phyloP scores from a whole-genome alignment of 140 eudicot genomes.

The Ambrosia hybrid region DNA sequence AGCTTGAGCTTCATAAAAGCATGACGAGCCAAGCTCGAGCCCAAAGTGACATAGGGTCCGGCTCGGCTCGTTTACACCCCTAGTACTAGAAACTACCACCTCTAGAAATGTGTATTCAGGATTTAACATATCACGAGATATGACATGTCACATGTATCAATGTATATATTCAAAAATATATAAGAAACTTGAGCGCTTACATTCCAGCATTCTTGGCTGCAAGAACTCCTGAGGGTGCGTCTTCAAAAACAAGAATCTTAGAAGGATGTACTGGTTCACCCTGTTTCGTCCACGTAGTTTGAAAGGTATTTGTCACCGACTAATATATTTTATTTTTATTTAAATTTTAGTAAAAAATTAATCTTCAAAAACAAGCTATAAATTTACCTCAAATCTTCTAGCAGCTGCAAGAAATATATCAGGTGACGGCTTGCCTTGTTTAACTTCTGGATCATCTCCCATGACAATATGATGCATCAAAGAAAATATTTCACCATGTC shows the following conservation, averaged over 20 bases:
- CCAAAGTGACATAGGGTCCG: too few relatives aligned
- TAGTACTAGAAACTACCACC: too few relatives aligned
- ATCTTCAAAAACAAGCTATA: too few relatives aligned
- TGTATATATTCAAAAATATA: background rate
- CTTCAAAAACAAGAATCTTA: conserved; percentile 85
- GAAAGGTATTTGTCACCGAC: background rate
- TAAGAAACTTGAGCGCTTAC: conserved; percentile 45
- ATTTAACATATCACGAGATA: background rate
- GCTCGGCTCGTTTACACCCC: too few relatives aligned
- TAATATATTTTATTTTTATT: background rate
- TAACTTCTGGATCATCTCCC: conserved; percentile 99
- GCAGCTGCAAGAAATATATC: conserved; percentile 91
- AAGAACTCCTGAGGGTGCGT: conserved; percentile 93
- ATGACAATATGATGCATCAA: conserved; percentile 95
- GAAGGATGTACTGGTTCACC: conserved; percentile 74
- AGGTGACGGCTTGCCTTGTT: conserved; percentile 98
- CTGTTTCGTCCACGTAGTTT: conserved; percentile 39
- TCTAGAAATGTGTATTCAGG: background rate
- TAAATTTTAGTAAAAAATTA: too few relatives aligned
- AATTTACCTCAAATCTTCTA: conserved; percentile 82
- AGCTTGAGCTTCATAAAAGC: too few relatives aligned
- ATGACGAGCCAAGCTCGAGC: too few relatives aligned
- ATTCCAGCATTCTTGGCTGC: conserved; percentile 99
- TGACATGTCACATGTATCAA: too few relatives aligned
- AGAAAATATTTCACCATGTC: conserved; percentile 75